These are phyloP conservation scores for Xylaria digitata DNA, from an alignment of 2,329 filamentous ascomycete species.

Conservation along the genomic window DNA sequence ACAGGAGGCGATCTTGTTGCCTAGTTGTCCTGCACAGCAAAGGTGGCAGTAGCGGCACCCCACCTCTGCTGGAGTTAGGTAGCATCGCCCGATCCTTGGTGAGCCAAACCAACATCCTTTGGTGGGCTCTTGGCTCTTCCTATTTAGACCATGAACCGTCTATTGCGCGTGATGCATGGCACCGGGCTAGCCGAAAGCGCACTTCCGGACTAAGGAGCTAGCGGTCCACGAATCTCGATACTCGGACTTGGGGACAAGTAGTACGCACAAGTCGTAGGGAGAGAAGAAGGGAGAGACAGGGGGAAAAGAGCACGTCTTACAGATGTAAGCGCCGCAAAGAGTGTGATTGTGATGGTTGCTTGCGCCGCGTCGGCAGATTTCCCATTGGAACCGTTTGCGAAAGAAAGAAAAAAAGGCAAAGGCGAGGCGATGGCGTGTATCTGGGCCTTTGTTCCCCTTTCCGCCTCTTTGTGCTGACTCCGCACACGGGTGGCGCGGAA, in stretches of 20 bases:
- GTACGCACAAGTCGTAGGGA: background rate
- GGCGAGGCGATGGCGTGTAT: slow-evolving; percentile 19
- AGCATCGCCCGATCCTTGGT: slow-evolving; percentile 33
- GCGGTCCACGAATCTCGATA: background rate
- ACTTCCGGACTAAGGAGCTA: slow-evolving; percentile 3
- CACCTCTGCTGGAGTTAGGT: slow-evolving; percentile 31
- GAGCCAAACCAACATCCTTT: slow-evolving; percentile 16
- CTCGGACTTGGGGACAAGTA: slow-evolving; percentile 5
- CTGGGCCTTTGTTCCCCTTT: slow-evolving; percentile 22
- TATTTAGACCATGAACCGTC: slow-evolving; percentile 18
- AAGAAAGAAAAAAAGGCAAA: background rate
- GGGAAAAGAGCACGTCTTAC: slow-evolving; percentile 2
- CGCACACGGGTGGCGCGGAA: slow-evolving; percentile 25
- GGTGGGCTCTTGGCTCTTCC: slow-evolving; percentile 21
- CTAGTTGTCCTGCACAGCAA: background rate
- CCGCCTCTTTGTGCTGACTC: slow-evolving; percentile 37
- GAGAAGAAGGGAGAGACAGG: background rate
- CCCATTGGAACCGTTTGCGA: slow-evolving; percentile 27
- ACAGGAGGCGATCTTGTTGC: slow-evolving; percentile 16
- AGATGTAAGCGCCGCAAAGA: slow-evolving; percentile 26
- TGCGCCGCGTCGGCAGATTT: slow-evolving; percentile 39
- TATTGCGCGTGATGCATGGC: slow-evolving; percentile 17
- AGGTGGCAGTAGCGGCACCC: slow-evolving; percentile 12
- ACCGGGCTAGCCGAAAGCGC: slow-evolving; percentile 25
- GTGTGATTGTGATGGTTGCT: slow-evolving; percentile 37